Base-by-base conservation (phyloP, 768 basidiomycete species). In the Trametes coccinea region DNA sequence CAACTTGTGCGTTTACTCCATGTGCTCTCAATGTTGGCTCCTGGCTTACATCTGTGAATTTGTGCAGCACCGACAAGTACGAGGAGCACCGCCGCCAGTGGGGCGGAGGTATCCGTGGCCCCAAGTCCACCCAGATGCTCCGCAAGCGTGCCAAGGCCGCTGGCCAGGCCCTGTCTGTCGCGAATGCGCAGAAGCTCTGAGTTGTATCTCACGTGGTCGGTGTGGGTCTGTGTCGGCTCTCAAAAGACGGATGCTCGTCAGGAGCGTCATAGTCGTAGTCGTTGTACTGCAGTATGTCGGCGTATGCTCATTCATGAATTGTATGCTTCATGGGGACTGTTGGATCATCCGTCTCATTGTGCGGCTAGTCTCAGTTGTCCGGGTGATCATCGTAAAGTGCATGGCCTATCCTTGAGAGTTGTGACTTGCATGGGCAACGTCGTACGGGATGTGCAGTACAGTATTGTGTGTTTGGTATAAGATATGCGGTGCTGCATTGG, bases 41-140 rank as follows among this genome's bases (percentile, higher is more conserved):
- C 13, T 37, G 0, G 30, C 27, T 55, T 10, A 34, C 37, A 29
- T 54, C 34, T 37, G 34, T 11, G 22, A 22, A 30, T 9, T 49
- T 34, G 33, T 54, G 0, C 63, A 92, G 90, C 84, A 80, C 89
- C 58, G 92, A 93, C 77, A 98, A 96, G 80, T 92, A 92, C 78
- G 95, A 96, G 67, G 94, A 95, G 69, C 83, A 89, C 56, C 88
- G 93, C 66, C 86, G 90, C 72, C 86, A 87, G 69, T 98, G 96
- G 96, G 95, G 95, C 76, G 95, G 95, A 81, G 95, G 95, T 75
- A 69, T 93, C 73, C 93, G 93, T 79, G 94, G 95, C 68, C 88
- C 91, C 84, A 96, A 97, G 81, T 93, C 92, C 41, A 86, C 92
- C 48, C 89, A 91, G 75, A 96, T 92, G 90, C 83, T 97, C 72